phyloP scores from a whole-genome alignment of 495 filamentous ascomycete species.

The Opeltia flavorubescens region DNA sequence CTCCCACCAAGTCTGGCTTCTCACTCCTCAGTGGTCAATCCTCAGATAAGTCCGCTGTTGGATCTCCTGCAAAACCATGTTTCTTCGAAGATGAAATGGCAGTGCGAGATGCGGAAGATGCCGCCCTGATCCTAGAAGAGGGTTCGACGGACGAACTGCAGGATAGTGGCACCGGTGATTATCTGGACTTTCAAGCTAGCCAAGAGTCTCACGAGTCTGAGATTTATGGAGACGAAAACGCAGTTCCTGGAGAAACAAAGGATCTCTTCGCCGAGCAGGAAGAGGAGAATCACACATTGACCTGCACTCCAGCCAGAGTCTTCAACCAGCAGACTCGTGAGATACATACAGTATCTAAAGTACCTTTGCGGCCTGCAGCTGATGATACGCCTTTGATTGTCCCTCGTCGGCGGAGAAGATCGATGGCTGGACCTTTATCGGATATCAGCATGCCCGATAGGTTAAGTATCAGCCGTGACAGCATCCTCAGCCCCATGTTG shows the following conservation, averaged over 20 bases:
- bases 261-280: slow-evolving; percentile 19
- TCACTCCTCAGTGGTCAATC: neutral
- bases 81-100: slow-evolving; percentile 48
- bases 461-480: slow-evolving; percentile 5
- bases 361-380: slow-evolving; percentile 56
- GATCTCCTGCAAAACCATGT: slow-evolving; percentile 24
- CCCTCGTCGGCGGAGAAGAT: slow-evolving; percentile 37
- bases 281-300: slow-evolving; percentile 9
- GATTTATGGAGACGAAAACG: slow-evolving; percentile 51
- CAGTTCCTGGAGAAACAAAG: slow-evolving; percentile 36
- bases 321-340: slow-evolving; percentile 22
- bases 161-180: slow-evolving; percentile 25
- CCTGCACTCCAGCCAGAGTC: slow-evolving; percentile 19
- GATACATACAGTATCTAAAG: slow-evolving; percentile 61
- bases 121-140: slow-evolving; percentile 12
- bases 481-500: slow-evolving; percentile 13
- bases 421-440: slow-evolving; percentile 24
- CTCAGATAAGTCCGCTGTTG: neutral
- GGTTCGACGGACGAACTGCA: slow-evolving; percentile 13
- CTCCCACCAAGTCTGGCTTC: slow-evolving; percentile 15
- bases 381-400: slow-evolving; percentile 44
- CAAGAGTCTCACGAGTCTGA: slow-evolving; percentile 40
- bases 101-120: slow-evolving; percentile 21
- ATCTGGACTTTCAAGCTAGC: slow-evolving; percentile 5
- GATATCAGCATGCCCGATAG: slow-evolving; percentile 13